These are phyloP conservation scores for Hypoxylon sp. DNA, from an alignment of 2,329 filamentous ascomycete genomes.

Conservation along the genomic window DNA sequence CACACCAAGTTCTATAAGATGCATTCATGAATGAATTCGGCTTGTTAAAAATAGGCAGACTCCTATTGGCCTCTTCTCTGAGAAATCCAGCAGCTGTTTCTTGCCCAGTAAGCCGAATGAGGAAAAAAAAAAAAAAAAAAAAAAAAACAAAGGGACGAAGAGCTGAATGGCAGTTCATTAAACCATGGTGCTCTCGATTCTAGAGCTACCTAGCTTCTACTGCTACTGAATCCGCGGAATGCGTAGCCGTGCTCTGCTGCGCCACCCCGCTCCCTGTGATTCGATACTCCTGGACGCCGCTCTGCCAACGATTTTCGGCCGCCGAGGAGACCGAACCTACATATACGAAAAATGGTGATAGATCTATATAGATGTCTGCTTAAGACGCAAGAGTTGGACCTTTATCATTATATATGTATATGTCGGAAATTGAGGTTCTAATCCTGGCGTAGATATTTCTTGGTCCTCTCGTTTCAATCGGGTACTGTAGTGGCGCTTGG, in stretches of 20 bases:
- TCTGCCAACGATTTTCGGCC: slow-evolving; percentile 15
- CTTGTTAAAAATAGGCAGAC: not conserved
- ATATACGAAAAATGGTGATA: not conserved
- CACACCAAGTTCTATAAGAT: not conserved
- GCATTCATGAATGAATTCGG: not conserved
- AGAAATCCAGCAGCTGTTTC: not conserved
- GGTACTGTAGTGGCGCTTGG: not conserved
- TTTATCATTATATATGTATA: not conserved
- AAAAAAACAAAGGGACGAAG: no score
- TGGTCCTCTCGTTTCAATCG: not conserved
- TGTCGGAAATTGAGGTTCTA: not conserved
- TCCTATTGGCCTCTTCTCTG: slow-evolving; percentile 10
- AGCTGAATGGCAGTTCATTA: not conserved
- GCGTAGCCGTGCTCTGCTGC: slow-evolving; percentile 5
- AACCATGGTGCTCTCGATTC: not conserved
- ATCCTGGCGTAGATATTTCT: not conserved
- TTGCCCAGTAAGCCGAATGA: not conserved
- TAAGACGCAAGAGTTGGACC: not conserved
- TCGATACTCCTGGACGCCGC: not conserved
- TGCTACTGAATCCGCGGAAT: slow-evolving; percentile 3
- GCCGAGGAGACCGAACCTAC: slow-evolving; percentile 25
- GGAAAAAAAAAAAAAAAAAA: no score
- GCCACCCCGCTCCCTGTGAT: slow-evolving; percentile 18
- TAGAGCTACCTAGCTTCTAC: not conserved
- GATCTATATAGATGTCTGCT: not conserved